phyloP scores from a whole-genome alignment of 768 basidiomycete genomes.

The Pleurotus pulmonarius region DNA sequence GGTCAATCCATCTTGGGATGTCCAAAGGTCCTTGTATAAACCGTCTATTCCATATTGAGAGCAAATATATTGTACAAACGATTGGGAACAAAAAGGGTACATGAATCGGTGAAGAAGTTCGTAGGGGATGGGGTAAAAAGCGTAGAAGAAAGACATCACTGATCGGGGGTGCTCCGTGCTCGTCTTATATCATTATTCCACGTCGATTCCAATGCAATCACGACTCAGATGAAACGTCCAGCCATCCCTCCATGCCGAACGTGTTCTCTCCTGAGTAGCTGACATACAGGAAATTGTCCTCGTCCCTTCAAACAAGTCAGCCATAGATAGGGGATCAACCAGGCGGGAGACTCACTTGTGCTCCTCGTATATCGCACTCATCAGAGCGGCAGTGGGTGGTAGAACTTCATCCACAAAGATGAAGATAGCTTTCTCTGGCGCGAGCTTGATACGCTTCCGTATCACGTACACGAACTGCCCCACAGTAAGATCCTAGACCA shows the following conservation, averaged over 20 bases:
- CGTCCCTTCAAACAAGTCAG: constrained; percentile 65
- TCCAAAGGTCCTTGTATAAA: not conserved
- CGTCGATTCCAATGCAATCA: constrained; percentile 13
- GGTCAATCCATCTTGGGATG: too few species aligned
- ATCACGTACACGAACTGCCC: constrained; percentile 99
- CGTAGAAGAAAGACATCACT: constrained; percentile 5
- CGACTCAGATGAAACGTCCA: constrained; percentile 43
- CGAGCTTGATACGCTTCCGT: constrained; percentile 99
- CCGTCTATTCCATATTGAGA: not conserved
- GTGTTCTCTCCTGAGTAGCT: constrained; percentile 99
- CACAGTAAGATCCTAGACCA: constrained; percentile 82
- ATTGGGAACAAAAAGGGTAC: not conserved
- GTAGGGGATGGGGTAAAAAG: not conserved
- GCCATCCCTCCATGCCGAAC: constrained; percentile 62
- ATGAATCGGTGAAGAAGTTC: not conserved
- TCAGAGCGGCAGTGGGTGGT: constrained; percentile 94
- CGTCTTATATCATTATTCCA: not conserved
- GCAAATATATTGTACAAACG: constrained; percentile 1
- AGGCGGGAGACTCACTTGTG: constrained; percentile 74
- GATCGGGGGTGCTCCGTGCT: not conserved
- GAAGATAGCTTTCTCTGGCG: constrained; percentile 99
- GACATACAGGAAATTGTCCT: constrained; percentile 98
- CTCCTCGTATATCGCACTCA: constrained; percentile 99
- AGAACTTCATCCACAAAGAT: constrained; percentile 99
- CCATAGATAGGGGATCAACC: constrained; percentile 2